phyloP scores from a whole-genome alignment of 1,139 yeast genomes.

The Pichia sp. region DNA sequence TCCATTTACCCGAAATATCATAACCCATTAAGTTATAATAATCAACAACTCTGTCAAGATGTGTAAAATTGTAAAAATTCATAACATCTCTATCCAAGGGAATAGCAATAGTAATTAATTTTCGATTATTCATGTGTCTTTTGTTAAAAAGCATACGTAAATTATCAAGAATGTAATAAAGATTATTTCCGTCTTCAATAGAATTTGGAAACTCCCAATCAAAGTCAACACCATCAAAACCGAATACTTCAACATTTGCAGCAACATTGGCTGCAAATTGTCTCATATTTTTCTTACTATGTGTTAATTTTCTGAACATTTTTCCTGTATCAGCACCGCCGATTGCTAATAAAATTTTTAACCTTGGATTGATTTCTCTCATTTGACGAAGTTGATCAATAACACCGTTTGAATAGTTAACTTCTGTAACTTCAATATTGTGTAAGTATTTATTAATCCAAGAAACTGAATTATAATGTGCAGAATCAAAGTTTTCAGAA shows the following conservation, averaged over 20 bases:
- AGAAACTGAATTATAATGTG: neutral
- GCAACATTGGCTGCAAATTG: slow-evolving; percentile 48
- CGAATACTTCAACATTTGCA: slow-evolving; percentile 42
- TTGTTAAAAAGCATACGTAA: slow-evolving; percentile 41
- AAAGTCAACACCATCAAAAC: slow-evolving; percentile 85
- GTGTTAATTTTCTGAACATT: slow-evolving; percentile 43
- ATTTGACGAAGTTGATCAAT: slow-evolving; percentile 51
- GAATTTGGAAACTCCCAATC: slow-evolving; percentile 91
- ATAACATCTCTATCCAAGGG: slow-evolving; percentile 58
- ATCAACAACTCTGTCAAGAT: slow-evolving; percentile 52
- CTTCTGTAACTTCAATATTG: neutral
- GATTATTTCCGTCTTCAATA: slow-evolving; percentile 38
- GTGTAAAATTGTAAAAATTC: slow-evolving; percentile 36
- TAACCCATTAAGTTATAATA: slow-evolving; percentile 90
- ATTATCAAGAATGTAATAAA: slow-evolving; percentile 39
- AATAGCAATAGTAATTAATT: slow-evolving; percentile 62
- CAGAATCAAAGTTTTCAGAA: neutral
- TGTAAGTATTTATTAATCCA: slow-evolving; percentile 5
- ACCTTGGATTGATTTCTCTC: slow-evolving; percentile 40
- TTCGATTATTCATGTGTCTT: slow-evolving; percentile 10
- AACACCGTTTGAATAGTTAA: slow-evolving; percentile 18
- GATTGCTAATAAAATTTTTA: slow-evolving; percentile 64
- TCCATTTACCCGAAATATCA: slow-evolving; percentile 82
- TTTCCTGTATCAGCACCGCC: slow-evolving; percentile 82
- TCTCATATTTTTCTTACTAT: slow-evolving; percentile 32